These are phyloP conservation scores for Diplotaxis tenuifolia DNA, from an alignment of 345 rosid genomes.

Conservation along the genomic window DNA sequence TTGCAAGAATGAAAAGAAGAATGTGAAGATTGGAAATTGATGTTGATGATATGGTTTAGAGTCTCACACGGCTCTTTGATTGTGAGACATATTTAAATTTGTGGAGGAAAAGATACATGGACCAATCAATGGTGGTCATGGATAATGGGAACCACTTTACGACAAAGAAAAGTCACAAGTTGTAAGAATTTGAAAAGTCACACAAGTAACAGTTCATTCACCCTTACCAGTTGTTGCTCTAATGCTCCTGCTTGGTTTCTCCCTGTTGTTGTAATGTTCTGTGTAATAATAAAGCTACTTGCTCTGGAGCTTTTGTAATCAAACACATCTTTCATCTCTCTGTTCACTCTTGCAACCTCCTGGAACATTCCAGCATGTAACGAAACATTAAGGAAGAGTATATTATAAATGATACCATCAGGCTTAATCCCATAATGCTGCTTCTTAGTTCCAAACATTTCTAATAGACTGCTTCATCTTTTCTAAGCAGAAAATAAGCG, in stretches of 20 bases:
- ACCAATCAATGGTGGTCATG: background rate
- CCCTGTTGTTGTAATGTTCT: background rate
- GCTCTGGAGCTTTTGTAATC: background rate
- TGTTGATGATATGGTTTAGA: background rate
- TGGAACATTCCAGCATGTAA: background rate
- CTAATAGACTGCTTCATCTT: slow-evolving; percentile 45
- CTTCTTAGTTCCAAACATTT: slow-evolving; percentile 62
- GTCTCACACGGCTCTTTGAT: background rate
- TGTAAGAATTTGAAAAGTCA: background rate
- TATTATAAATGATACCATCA: background rate
- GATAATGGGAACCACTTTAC: background rate
- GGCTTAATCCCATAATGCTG: slow-evolving; percentile 39
- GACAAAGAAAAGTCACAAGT: background rate
- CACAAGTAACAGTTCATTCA: background rate
- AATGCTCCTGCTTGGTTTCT: background rate
- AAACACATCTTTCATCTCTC: background rate
- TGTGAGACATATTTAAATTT: background rate
- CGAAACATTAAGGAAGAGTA: background rate
- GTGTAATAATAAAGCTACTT: background rate
- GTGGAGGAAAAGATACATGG: background rate
- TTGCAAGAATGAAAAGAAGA: background rate
- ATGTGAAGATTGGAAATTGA: background rate
- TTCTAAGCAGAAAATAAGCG: background rate
- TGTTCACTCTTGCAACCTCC: background rate
- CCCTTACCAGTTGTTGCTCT: background rate